Base-by-base conservation (phyloP, 2,329 filamentous ascomycete genomes). In the Verticillium alfalfae region DNA sequence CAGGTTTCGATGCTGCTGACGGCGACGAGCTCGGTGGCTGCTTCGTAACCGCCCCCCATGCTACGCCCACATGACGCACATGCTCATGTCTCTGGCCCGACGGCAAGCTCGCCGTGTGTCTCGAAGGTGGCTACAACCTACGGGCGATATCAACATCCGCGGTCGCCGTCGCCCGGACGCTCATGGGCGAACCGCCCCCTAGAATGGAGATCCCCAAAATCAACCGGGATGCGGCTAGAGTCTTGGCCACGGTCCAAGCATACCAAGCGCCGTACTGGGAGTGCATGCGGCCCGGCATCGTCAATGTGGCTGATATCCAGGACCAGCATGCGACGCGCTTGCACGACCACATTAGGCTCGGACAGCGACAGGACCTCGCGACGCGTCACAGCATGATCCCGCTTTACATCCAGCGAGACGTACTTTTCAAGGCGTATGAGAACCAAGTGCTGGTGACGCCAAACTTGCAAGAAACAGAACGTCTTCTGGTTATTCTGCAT, bases 11-110 rank as follows among this genome's bases (percentile, higher is more conserved):
- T 73, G 95, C 95, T 16, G 95, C 95, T 0, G 91, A 91, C 66
- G 95, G 95, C 13, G 95, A 99, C 73, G 89, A 95, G 70, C 84
- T 99, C 1, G 95, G 95, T 58, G 92, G 91, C 37, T 99, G 95
- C 73, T 94, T 92, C 70, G 95, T 99, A 5, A 90, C 93, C n/a
- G n/a, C 1, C 95, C 95, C 0, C 78, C 88, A 5, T 96, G 95
- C 71, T 99, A 98, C 72, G 92, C 93, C 15, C 94, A 99, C 71
- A 98, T 99, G 95, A 98, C 95, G 16, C 93, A 97, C 72, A 97
- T 98, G 94, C 85, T 99, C 57, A 98, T 97, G 93, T 93, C 92
- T 2, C 81, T 99, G 22, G 94, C n/a, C 95, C 0, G 84, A 88
- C 55, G 95, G 95, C 34, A 97, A 93, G 71, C 84, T 99, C 15